Evolutionary conservation across 2,329 filamentous ascomycete genomes (phyloP), one percentile per base, ranked within the genome.

Genomic region (Colletotrichum tanaceti): DNA sequence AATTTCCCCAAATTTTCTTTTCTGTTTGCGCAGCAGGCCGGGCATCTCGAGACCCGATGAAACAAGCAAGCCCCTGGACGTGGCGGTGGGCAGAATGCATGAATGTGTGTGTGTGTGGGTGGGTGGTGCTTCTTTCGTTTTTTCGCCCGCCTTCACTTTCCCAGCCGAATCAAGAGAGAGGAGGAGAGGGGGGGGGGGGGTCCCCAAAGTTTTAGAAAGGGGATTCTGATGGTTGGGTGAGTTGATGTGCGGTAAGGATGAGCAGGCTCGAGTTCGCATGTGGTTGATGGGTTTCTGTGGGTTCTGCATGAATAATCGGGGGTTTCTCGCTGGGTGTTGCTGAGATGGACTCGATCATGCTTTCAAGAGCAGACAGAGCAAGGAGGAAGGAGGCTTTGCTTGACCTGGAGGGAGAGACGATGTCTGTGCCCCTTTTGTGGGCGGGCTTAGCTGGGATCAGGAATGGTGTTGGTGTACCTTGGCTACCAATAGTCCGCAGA

Each of bases 81-180:
- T 50, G 49, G 38, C 44, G 35, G 62, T 52, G 62, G 24, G 41
- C 5, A 16, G 43, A 28, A 35, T 41, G 67, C 67, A 70, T 70
- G 50, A 70, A 70, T 20, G 61, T 68, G 66, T 61, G 62, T 24
- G 62, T 66, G n/a, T n/a, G n/a, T n/a, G n/a, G n/a, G n/a, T n/a
- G n/a, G n/a, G n/a, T n/a, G 62, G 62, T 70, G 63, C 55, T 38
- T 49, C 35, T 32, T 55, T 24, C 39, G 28, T 50, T 54, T 44
- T n/a, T 47, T 35, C 35, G 24, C 22, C 41, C 44, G 64, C 58
- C 44, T 49, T 58, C 52, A 35, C 52, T 47, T 58, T n/a, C 39
- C 28, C 63, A 22, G 24, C 52, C 46, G 22, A 52, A 35, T 24
- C 43, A 50, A 41, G 44, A n/a, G n/a, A n/a, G 39, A 39, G 32